Evolutionary conservation across 2,329 filamentous ascomycete species (phyloP).

Genomic region (Bipolaris cookei): DNA sequence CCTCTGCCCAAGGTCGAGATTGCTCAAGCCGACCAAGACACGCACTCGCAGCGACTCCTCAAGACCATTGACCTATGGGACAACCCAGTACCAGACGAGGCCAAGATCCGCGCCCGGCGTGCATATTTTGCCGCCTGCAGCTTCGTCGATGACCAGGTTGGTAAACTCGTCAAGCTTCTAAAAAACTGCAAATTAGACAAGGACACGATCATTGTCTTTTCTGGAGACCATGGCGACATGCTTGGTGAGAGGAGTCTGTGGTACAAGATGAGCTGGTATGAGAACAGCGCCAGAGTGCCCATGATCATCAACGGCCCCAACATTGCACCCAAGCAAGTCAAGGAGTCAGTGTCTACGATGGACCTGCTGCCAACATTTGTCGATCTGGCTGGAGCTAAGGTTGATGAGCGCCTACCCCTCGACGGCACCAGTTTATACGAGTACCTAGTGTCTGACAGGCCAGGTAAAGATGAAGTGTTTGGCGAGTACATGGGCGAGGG

Average conservation of each 20-base stretch:
- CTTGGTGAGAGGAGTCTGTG: slow-evolving; percentile 88
- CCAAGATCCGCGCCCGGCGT: slow-evolving; percentile 82
- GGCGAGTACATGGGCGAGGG: slow-evolving; percentile 96
- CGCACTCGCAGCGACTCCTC: slow-evolving; percentile 84
- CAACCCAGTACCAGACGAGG: slow-evolving; percentile 81
- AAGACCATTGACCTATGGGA: slow-evolving; percentile 88
- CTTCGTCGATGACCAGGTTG: slow-evolving; percentile 92
- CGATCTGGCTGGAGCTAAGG: slow-evolving; percentile 76
- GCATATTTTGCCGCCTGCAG: slow-evolving; percentile 94
- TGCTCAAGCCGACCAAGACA: slow-evolving; percentile 79
- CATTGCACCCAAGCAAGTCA: slow-evolving; percentile 77
- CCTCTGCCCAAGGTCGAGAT: slow-evolving; percentile 79
- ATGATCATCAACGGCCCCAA: slow-evolving; percentile 81
- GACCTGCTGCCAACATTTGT: slow-evolving; percentile 90
- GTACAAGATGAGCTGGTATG: slow-evolving; percentile 99
- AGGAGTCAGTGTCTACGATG: slow-evolving; percentile 86
- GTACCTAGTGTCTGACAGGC: slow-evolving; percentile 50
- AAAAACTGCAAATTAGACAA: slow-evolving; percentile 80
- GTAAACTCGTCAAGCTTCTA: slow-evolving; percentile 77
- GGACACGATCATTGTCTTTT: slow-evolving; percentile 90
- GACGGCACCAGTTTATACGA: slow-evolving; percentile 75
- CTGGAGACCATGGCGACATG: slow-evolving; percentile 95
- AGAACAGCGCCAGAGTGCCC: slow-evolving; percentile 87
- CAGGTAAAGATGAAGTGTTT: slow-evolving; percentile 82
- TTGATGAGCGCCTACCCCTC: slow-evolving; percentile 76